A percentile compares a stretch with the other conserved stretches of the same genome.
Conservation (phyloP, 2,329 filamentous ascomycete species). For the Trematosphaeria pertusa region DNA sequence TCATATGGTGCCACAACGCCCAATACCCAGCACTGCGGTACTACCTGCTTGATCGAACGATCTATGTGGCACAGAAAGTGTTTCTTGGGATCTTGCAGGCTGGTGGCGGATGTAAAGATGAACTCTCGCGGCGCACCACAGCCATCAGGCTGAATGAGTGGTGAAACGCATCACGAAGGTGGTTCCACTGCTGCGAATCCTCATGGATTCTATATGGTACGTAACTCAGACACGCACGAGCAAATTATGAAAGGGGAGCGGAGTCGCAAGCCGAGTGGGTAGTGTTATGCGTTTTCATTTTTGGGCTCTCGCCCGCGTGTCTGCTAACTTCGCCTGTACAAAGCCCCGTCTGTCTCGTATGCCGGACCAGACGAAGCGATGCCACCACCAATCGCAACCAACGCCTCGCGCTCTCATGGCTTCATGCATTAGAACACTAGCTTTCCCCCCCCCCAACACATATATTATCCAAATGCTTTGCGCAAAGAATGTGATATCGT, state of each 20-base stretch:
- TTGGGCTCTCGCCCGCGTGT: too few relatives aligned
- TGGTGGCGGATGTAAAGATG: neutral
- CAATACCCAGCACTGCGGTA: neutral
- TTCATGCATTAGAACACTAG: slow-evolving; percentile 7
- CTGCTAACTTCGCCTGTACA: neutral
- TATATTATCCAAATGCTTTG: too few relatives aligned
- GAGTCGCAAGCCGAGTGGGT: too few relatives aligned
- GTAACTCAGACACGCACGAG: too few relatives aligned
- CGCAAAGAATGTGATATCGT: too few relatives aligned
- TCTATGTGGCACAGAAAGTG: neutral
- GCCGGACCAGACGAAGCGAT: neutral
- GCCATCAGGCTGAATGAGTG: slow-evolving; percentile 1
- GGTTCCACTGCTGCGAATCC: neutral
- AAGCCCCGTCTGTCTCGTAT: neutral
- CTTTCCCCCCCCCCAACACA: neutral
- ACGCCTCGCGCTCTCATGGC: slow-evolving; percentile 3
- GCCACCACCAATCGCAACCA: neutral
- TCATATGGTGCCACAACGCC: too few relatives aligned
- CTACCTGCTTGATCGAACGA: neutral
- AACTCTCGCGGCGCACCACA: neutral
- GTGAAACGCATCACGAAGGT: neutral
- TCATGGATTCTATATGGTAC: too few relatives aligned
- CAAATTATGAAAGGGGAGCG: too few relatives aligned
- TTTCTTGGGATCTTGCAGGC: slow-evolving; percentile 6
- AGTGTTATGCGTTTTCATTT: slow-evolving; percentile 1